Percentiles rank a stretch among this genome's conserved stretches.
These are phyloP conservation scores for Xylariaceae sp. DNA, from an alignment of 2,329 filamentous ascomycete genomes.

Conservation along the genomic window DNA sequence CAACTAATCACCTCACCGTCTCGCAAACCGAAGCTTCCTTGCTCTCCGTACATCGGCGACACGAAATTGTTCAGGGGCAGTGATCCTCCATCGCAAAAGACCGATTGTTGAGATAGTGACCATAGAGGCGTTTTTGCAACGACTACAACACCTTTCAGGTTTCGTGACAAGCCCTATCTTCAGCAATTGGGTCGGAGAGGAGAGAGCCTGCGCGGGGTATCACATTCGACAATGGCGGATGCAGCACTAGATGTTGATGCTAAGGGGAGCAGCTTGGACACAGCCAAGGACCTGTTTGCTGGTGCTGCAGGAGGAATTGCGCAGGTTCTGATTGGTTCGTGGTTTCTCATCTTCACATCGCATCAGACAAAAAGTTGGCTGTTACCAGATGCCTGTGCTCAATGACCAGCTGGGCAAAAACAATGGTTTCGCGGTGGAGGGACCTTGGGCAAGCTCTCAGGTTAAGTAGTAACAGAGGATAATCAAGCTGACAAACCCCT, in stretches of 20 bases:
- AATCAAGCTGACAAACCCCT: too few relatives aligned
- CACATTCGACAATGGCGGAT: slow-evolving; percentile 26
- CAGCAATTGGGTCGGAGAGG: slow-evolving; percentile 4
- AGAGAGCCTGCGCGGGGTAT: slow-evolving; percentile 15
- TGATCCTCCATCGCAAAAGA: not conserved
- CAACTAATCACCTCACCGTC: slow-evolving; percentile 1
- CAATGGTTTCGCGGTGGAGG: too few relatives aligned
- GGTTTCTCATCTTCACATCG: not conserved
- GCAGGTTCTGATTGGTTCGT: slow-evolving; percentile 86
- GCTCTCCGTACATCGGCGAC: not conserved
- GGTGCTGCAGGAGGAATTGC: slow-evolving; percentile 89
- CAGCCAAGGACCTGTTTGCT: slow-evolving; percentile 84
- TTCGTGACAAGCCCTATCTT: not conserved
- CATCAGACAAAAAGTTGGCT: not conserved
- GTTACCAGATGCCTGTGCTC: slow-evolving; percentile 1
- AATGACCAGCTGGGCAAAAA: slow-evolving; percentile 9
- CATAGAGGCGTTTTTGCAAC: not conserved
- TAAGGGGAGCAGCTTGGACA: slow-evolving; percentile 47
- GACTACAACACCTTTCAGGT: not conserved
- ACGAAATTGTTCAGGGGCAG: not conserved
- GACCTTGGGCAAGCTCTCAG: too few relatives aligned
- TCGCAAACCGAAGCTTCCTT: not conserved
- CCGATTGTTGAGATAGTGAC: not conserved
- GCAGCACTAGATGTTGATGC: slow-evolving; percentile 29
- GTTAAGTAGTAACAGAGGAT: too few relatives aligned